Conservation (phyloP, 805 yeast genomes). For the Yarrowia hollandica region DNA sequence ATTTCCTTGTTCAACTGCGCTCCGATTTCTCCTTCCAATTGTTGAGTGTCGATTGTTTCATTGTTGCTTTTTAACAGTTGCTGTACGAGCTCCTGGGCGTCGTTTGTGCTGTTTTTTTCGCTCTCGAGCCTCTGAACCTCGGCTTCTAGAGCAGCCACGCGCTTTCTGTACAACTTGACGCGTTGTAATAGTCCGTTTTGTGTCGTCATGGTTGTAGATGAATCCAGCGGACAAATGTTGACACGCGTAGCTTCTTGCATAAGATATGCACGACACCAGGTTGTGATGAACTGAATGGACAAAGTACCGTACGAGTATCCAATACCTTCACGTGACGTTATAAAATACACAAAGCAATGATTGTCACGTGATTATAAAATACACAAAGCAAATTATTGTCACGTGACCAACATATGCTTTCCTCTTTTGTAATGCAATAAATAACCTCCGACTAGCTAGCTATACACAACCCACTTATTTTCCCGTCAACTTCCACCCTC, state of each 20-base stretch:
- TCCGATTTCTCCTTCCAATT: not conserved
- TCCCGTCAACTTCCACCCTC: constrained; percentile 60
- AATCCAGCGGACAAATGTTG: not conserved
- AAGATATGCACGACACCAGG: not conserved
- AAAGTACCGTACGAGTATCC: no score
- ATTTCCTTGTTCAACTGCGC: constrained; percentile 7
- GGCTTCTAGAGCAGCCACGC: constrained; percentile 5
- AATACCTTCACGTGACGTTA: no score
- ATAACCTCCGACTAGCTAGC: no score
- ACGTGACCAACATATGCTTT: no score
- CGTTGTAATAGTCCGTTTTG: constrained; percentile 11
- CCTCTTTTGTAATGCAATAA: constrained; percentile 6
- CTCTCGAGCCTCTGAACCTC: not conserved
- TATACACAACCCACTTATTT: no score
- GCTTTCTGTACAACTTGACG: constrained; percentile 7
- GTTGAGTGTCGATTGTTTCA: not conserved
- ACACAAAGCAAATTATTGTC: no score
- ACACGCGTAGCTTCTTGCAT: not conserved
- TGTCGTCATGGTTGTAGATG: not conserved
- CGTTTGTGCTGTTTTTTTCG: not conserved
- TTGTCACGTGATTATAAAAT: no score
- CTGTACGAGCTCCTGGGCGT: not conserved
- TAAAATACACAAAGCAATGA: no score
- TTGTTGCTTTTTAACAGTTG: constrained; percentile 1
- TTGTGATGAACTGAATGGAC: not conserved